Conservation (phyloP, 225 moss, liverwort and hornwort species). For the Asterella californica region DNA sequence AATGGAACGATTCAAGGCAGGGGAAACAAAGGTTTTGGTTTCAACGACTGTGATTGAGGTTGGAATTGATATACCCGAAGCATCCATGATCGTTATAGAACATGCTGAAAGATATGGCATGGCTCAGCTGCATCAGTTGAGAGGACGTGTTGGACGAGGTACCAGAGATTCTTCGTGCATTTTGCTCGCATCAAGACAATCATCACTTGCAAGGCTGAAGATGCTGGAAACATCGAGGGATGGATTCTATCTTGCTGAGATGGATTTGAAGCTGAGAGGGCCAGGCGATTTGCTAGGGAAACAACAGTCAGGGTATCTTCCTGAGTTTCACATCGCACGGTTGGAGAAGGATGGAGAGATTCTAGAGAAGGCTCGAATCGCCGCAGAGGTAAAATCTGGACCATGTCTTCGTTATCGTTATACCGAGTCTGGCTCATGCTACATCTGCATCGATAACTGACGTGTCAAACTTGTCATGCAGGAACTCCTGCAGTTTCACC, state of each 20-base stretch:
- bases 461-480: slow-evolving; percentile 25
- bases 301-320: slow-evolving; percentile 78
- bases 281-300: slow-evolving; percentile 92
- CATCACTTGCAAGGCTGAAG: slow-evolving; percentile 58
- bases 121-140: slow-evolving; percentile 97
- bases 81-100: slow-evolving; percentile 97
- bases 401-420: neutral
- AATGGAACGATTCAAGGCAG: slow-evolving; percentile 77
- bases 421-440: neutral
- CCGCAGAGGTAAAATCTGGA: slow-evolving; percentile 72
- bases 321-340: slow-evolving; percentile 89
- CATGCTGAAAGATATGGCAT: slow-evolving; percentile 96
- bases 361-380: slow-evolving; percentile 68
- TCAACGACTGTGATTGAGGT: slow-evolving; percentile 98
- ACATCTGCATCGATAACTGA: neutral
- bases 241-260: slow-evolving; percentile 91
- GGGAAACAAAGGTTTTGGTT: slow-evolving; percentile 83
- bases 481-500: slow-evolving; percentile 54
- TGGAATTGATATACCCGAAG: slow-evolving; percentile 96
- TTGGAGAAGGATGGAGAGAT: slow-evolving; percentile 85
- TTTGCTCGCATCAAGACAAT: slow-evolving; percentile 61
- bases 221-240: slow-evolving; percentile 76
- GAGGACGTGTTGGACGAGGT: slow-evolving; percentile 95
- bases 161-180: slow-evolving; percentile 79
- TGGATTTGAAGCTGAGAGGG: slow-evolving; percentile 74